Percentiles rank a stretch among this genome's conserved stretches.
phyloP scores from a whole-genome alignment of 164 flowering plant species.

The Berberis thunbergii region DNA sequence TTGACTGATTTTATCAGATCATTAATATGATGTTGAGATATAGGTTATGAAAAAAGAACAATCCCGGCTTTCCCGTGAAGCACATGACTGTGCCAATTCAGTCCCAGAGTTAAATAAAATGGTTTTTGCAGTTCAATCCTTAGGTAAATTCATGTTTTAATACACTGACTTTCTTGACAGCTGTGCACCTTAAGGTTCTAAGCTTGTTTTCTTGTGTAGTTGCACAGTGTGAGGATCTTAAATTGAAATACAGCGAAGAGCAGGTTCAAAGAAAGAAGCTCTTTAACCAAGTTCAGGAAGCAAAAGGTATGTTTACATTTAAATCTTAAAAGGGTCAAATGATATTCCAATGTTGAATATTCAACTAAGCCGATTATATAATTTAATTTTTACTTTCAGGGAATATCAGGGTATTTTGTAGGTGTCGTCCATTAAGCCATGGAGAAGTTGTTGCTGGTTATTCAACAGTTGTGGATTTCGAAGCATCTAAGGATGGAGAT shows the following conservation, averaged over 20 bases:
- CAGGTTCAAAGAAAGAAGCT: conserved; percentile 66
- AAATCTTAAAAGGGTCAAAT: not conserved
- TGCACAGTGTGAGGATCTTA: conserved; percentile 77
- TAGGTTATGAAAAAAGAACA: conserved; percentile 65
- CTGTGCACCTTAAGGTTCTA: conserved; percentile 2
- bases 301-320: conserved; percentile 45
- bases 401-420: conserved; percentile 86
- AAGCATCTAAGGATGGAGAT: conserved; percentile 80
- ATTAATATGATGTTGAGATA: no score
- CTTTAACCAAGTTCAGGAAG: conserved; percentile 62
- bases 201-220: conserved; percentile 32
- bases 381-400: conserved; percentile 34
- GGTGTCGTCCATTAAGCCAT: conserved; percentile 76
- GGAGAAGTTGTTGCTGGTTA: conserved; percentile 41
- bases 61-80: conserved; percentile 50
- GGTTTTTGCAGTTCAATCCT: conserved; percentile 60
- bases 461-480: conserved; percentile 58
- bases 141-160: conserved; percentile 39
- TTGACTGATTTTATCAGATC: no score
- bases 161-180: not conserved
- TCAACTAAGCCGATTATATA: not conserved
- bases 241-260: conserved; percentile 67
- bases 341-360: not conserved
- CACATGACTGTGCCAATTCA: conserved; percentile 73
- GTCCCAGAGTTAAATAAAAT: conserved; percentile 73